A percentile compares a stretch with the other conserved stretches of the same genome.
Conservation (phyloP, 371 early-diverging fungal species). For the Mortierella sp. region DNA sequence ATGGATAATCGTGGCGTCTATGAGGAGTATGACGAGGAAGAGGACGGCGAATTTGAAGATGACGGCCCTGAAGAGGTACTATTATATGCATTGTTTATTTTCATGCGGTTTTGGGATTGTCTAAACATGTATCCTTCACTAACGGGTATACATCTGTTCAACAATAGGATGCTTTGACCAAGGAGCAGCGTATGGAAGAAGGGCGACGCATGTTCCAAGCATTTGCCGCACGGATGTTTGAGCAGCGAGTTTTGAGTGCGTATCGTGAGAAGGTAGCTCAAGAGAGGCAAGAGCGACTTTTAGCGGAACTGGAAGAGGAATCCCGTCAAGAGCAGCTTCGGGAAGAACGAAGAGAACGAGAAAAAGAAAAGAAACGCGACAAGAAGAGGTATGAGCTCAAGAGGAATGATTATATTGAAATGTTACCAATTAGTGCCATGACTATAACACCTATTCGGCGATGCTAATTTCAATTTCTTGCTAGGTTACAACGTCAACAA, state of each 20-base stretch:
- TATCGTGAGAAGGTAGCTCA: slow-evolving; percentile 93
- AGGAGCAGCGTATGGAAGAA: slow-evolving; percentile 92
- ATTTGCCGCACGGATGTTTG: slow-evolving; percentile 96
- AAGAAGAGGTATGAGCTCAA: slow-evolving; percentile 62
- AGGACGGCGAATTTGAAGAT: slow-evolving; percentile 71
- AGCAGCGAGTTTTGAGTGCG: slow-evolving; percentile 91
- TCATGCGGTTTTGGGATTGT: neutral
- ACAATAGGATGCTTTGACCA: slow-evolving; percentile 75
- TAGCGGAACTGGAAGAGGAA: slow-evolving; percentile 87
- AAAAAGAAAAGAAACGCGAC: slow-evolving; percentile 76
- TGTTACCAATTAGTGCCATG: no score
- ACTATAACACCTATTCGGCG: no score
- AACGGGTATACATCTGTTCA: slow-evolving; percentile 1
- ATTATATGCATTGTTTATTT: neutral
- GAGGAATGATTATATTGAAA: neutral
- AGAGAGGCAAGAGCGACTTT: slow-evolving; percentile 82
- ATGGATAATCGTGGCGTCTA: slow-evolving; percentile 58
- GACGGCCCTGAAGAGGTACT: slow-evolving; percentile 69
- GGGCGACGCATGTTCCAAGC: slow-evolving; percentile 94
- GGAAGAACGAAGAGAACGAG: slow-evolving; percentile 73
- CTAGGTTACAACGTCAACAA: slow-evolving; percentile 60
- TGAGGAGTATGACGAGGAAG: slow-evolving; percentile 73
- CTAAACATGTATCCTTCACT: neutral
- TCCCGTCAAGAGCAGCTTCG: slow-evolving; percentile 71
- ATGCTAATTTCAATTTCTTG: neutral